phyloP scores from a whole-genome alignment of 2,329 filamentous ascomycete species.

The Dothideomycetidae sp. region DNA sequence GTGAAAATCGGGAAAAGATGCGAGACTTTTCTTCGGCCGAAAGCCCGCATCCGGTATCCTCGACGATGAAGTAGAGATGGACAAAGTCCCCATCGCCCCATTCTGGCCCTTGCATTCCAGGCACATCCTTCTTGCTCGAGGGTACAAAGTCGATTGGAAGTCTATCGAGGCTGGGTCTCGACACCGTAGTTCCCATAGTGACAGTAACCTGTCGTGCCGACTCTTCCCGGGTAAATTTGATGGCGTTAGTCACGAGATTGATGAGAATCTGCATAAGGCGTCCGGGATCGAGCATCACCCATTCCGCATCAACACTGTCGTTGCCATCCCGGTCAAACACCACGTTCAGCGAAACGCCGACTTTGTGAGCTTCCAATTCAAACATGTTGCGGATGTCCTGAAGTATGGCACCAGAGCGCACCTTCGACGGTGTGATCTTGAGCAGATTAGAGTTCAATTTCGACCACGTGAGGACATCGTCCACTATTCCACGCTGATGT shows the following conservation, averaged over 20 bases:
- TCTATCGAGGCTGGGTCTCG: conserved; percentile 13
- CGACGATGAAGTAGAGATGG: conserved; percentile 27
- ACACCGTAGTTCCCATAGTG: conserved; percentile 8
- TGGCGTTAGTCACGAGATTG: conserved; percentile 18
- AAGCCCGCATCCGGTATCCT: conserved; percentile 25
- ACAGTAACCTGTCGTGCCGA: conserved; percentile 7
- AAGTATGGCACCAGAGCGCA: conserved; percentile 13
- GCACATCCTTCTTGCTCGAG: conserved; percentile 10
- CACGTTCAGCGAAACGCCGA: conserved; percentile 16
- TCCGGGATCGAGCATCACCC: conserved; percentile 18
- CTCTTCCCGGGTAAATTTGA: conserved; percentile 16
- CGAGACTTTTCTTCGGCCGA: conserved; percentile 25
- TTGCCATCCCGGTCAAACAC: conserved; percentile 7
- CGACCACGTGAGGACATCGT: conserved; percentile 32
- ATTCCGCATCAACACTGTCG: conserved; percentile 12
- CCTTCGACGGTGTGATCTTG: conserved; percentile 16
- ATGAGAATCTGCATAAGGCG: conserved; percentile 21
- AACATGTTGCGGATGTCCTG: conserved; percentile 22
- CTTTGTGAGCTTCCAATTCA: conserved; percentile 19
- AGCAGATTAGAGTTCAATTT: conserved; percentile 33
- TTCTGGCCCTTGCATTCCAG: conserved; percentile 8
- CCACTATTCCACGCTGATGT: conserved; percentile 34
- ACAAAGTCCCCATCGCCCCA: conserved; percentile 18
- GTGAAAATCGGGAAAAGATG: conserved; percentile 55
- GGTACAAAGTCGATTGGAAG: conserved; percentile 15